Percentiles rank a stretch among this genome's conserved stretches.
These are phyloP conservation scores for Coemansia sp. DNA, from an alignment of 192 early-diverging fungal genomes.

Conservation along the genomic window DNA sequence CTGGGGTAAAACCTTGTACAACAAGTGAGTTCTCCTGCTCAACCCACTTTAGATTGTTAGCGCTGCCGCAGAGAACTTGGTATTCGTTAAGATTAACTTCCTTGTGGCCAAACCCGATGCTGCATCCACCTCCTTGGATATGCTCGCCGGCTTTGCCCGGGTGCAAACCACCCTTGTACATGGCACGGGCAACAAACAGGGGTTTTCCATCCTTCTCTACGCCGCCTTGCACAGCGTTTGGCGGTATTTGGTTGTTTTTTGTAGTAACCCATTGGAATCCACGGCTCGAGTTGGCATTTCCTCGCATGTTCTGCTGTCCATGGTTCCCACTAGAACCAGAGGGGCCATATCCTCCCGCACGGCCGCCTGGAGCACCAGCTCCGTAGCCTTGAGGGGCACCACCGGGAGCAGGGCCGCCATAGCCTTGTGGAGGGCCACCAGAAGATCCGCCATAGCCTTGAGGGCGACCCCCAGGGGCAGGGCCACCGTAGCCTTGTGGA, in stretches of 20 bases:
- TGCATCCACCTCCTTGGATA: constrained; percentile 50
- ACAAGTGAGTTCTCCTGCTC: constrained; percentile 46
- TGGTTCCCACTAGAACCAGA: background rate
- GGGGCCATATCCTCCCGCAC: background rate
- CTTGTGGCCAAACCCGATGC: constrained; percentile 60
- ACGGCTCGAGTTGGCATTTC: background rate
- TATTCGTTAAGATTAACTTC: constrained; percentile 53
- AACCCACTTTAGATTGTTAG: constrained; percentile 58
- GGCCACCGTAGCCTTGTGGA: constrained; percentile 4
- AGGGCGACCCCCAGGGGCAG: background rate
- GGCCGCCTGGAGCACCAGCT: background rate
- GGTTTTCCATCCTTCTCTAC: constrained; percentile 58
- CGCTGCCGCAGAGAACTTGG: constrained; percentile 62
- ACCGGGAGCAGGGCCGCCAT: background rate
- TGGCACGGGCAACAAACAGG: constrained; percentile 57
- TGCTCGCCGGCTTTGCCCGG: constrained; percentile 56
- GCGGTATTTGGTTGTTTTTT: constrained; percentile 34
- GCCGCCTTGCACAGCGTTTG: constrained; percentile 58
- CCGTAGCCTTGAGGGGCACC: background rate
- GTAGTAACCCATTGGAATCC: constrained; percentile 34
- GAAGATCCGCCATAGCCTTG: constrained; percentile 2
- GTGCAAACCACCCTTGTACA: constrained; percentile 54
- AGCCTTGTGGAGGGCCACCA: background rate
- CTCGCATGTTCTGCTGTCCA: constrained; percentile 1
- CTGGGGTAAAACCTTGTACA: constrained; percentile 34